Evolutionary conservation across 805 yeast genomes (phyloP).

Genomic region (Yarrowia porcina): DNA sequence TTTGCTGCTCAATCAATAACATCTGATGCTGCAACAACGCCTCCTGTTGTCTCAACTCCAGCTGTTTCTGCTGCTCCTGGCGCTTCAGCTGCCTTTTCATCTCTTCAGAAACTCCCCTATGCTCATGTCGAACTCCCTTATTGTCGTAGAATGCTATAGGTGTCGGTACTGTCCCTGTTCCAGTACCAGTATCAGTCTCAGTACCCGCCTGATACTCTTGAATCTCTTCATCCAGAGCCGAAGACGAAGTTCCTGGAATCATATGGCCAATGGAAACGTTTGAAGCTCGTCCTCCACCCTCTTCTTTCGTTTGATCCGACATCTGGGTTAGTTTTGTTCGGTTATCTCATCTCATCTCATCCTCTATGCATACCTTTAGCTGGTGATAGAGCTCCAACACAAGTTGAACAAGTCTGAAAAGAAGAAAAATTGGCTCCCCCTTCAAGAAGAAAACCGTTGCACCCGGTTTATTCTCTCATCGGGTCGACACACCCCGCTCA

Average conservation of each 20-base stretch:
- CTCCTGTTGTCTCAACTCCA: not conserved
- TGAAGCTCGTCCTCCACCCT: not conserved
- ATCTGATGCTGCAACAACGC: not conserved
- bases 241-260: not conserved
- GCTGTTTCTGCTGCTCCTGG: not conserved
- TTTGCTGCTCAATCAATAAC: not conserved
- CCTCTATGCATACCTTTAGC: not conserved
- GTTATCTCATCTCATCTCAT: not conserved
- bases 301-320: not conserved
- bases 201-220: not conserved
- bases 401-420: too few species aligned
- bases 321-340: not conserved
- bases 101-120: not conserved
- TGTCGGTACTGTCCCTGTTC: too few species aligned
- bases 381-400: too few species aligned
- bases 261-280: not conserved
- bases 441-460: not conserved
- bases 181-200: too few species aligned
- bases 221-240: not conserved
- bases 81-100: not conserved
- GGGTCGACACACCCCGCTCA: not conserved
- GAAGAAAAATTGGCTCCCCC: too few species aligned
- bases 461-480: not conserved
- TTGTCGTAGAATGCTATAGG: not conserved
- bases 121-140: not conserved